Conservation (phyloP, 2,329 filamentous ascomycete species). For the Cladosporium halotolerans region DNA sequence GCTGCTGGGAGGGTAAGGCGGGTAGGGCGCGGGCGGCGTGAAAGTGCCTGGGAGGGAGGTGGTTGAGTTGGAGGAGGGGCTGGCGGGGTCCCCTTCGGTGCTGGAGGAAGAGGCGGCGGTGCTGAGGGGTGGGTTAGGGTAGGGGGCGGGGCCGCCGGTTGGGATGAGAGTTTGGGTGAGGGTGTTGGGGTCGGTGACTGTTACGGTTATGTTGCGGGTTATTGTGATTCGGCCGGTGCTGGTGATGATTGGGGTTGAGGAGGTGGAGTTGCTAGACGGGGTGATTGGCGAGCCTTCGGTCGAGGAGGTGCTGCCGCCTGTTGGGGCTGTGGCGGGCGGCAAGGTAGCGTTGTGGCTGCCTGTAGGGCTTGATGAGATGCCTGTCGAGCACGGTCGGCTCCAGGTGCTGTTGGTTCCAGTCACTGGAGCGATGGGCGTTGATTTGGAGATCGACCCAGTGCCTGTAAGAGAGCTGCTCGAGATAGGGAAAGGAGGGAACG, state of each 20-base stretch:
- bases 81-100: conserved; percentile 13
- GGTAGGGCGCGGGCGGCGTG: conserved; percentile 2
- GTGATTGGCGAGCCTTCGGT: conserved; percentile 9
- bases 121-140: conserved; percentile 17
- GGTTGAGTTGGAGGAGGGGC: conserved; percentile 14
- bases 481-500: conserved; percentile 2
- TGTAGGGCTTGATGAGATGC: background rate
- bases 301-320: conserved; percentile 5
- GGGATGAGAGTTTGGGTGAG: conserved; percentile 13
- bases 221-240: conserved; percentile 9
- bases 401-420: background rate
- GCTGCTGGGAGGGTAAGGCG: background rate
- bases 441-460: background rate
- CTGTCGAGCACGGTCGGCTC: background rate
- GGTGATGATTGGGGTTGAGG: background rate
- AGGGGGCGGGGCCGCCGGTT: conserved; percentile 34
- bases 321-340: background rate
- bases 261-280: background rate
- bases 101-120: background rate
- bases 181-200: conserved; percentile 11
- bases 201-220: conserved; percentile 22
- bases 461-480: conserved; percentile 1
- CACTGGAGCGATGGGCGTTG: background rate
- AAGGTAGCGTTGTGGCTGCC: conserved; percentile 1
- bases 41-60: conserved; percentile 14